Base-by-base conservation (phyloP, 768 basidiomycete species). In the Boletus rubescentipes region DNA sequence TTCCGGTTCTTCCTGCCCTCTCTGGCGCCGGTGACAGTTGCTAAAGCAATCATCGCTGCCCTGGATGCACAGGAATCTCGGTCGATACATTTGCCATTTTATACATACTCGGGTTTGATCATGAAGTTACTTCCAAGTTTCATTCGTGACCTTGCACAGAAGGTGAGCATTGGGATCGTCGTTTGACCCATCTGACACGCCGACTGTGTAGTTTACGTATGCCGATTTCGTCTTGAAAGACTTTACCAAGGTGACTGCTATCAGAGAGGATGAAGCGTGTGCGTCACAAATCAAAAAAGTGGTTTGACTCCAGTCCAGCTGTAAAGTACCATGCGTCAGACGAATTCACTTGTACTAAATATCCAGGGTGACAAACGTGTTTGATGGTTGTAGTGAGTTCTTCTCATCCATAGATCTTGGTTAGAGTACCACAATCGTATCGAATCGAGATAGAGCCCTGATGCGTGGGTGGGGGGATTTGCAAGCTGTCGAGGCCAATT, bases 51-150 rank as follows among this genome's bases (percentile, higher is more conserved):
- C 65, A 90, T 98, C 51, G 72, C 82, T 31, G 89, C 89, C 1
- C 67, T 97, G 47, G 91, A 97, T 67, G 83, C 84, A 45, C 86
- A 89, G 57, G 85, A 94, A 61, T 88, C 87, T 14, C 79, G 81
- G 54, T 80, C 77, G 18, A 80, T 94, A 55, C 72, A 82, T 59
- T 61, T 91, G 58, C 93, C 93, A 16, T 87, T 91, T 69, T 91
- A 84, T 61, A 77, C 77, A 15, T 75, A 89, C 63, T 79, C 85
- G 29, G 72, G 77, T 34, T 83, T 85, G 39, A 75, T 75, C 56
- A 61, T 89, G 55, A 70, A 70, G 46, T 65, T 83, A 54, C 68
- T 89, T 51, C 91, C 91, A 8, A 89, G 86, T 64, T 92, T 85
- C 68, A 47, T 84, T 46, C 75, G 85, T 51, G 93, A 95, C 70